Evolutionary conservation across 2,329 filamentous ascomycete genomes (phyloP).

Genomic region (Hyphodiscus sp.): DNA sequence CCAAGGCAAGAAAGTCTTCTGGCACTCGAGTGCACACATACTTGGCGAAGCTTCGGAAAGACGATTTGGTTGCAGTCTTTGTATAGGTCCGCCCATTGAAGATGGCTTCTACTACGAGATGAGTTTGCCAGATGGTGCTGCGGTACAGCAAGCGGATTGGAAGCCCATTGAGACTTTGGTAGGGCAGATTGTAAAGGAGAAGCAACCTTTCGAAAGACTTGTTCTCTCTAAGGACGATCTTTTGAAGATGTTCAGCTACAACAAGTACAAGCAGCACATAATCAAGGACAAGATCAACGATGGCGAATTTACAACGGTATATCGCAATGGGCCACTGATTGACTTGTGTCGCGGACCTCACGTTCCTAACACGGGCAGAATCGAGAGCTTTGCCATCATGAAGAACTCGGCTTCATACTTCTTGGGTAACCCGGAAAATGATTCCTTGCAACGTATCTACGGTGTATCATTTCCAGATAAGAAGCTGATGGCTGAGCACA

Average conservation of each 20-base stretch:
- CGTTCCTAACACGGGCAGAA: constrained; percentile 85
- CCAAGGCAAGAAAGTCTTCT: constrained; percentile 85
- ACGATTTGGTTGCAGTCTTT: constrained; percentile 84
- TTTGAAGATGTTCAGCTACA: constrained; percentile 94
- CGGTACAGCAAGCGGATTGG: constrained; percentile 72
- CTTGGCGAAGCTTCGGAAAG: constrained; percentile 92
- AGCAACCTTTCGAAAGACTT: constrained; percentile 88
- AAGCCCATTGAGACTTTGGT: constrained; percentile 78
- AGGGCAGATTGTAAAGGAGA: constrained; percentile 85
- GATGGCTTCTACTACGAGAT: constrained; percentile 98
- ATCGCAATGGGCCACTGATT: constrained; percentile 83
- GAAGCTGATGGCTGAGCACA: constrained; percentile 86
- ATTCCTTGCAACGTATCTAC: constrained; percentile 93
- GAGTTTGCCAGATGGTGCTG: constrained; percentile 65
- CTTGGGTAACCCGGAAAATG: constrained; percentile 87
- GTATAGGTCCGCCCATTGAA: constrained; percentile 86
- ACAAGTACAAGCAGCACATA: constrained; percentile 97
- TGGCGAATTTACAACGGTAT: constrained; percentile 87
- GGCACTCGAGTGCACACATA: constrained; percentile 93
- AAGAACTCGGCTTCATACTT: constrained; percentile 78
- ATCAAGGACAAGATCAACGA: constrained; percentile 89
- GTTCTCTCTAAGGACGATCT: constrained; percentile 86
- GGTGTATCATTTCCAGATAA: constrained; percentile 96
- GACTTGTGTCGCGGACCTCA: constrained; percentile 95
- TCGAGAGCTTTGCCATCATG: constrained; percentile 92